Percentiles rank a stretch among this genome's conserved stretches.
Conservation (phyloP, 805 yeast species). For the Ogataea paradorogensis region DNA sequence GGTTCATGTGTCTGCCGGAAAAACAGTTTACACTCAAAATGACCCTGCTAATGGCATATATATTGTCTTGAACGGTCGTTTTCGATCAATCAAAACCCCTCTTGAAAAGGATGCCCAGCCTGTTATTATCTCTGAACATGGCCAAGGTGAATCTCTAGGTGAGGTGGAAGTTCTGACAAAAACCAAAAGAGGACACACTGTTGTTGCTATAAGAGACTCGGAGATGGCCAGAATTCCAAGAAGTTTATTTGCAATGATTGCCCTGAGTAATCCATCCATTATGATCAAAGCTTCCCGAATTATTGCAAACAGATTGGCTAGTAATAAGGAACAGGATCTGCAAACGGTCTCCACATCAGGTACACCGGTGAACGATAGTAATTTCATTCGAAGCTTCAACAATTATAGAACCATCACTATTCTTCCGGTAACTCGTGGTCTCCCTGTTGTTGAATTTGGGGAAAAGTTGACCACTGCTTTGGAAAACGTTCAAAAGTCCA, state of each 20-base stretch:
- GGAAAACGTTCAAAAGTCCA: conserved; percentile 66
- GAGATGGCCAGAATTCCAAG: conserved; percentile 93
- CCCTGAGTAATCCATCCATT: conserved; percentile 81
- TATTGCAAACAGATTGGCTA: conserved; percentile 60
- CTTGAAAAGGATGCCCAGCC: conserved; percentile 17
- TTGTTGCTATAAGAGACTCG: conserved; percentile 87
- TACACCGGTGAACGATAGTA: conserved; percentile 33
- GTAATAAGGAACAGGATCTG: conserved; percentile 14
- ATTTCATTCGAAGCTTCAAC: conserved; percentile 34
- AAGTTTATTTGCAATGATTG: conserved; percentile 79
- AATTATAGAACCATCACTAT: conserved; percentile 81
- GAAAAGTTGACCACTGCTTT: conserved; percentile 67
- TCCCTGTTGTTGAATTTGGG: conserved; percentile 89
- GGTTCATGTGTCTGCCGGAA: conserved; percentile 89
- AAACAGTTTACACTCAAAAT: conserved; percentile 73
- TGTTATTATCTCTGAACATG: conserved; percentile 62
- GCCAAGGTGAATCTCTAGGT: conserved; percentile 93
- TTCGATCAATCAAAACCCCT: conserved; percentile 54
- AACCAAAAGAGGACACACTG: conserved; percentile 60
- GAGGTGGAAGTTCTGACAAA: conserved; percentile 92
- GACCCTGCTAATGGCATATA: conserved; percentile 89
- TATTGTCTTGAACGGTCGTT: conserved; percentile 82
- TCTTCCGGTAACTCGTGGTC: conserved; percentile 71
- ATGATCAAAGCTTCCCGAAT: conserved; percentile 87
- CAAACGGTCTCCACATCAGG: conserved; percentile 17